phyloP scores from a whole-genome alignment of 177 flowering plant genomes.

The Vitis hybrid region DNA sequence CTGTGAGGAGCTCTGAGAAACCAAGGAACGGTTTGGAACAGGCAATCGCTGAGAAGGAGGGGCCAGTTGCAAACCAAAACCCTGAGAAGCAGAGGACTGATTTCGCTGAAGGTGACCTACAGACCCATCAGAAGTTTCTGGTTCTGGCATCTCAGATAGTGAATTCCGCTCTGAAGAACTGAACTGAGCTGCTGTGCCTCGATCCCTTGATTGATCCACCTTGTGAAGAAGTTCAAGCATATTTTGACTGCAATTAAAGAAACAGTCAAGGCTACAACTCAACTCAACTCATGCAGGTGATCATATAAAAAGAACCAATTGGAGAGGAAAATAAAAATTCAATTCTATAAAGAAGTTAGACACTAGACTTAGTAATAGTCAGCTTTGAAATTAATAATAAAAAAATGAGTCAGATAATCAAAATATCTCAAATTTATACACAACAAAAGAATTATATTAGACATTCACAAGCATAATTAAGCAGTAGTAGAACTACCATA shows the following conservation, averaged over 20 bases:
- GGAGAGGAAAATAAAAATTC: too few species aligned
- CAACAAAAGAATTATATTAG: too few species aligned
- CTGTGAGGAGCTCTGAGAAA: constrained; percentile 41
- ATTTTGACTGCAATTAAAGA: constrained; percentile 56
- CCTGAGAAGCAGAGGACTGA: constrained; percentile 60
- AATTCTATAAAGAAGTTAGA: too few species aligned
- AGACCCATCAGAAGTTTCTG: constrained; percentile 48
- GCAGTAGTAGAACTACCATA: too few species aligned
- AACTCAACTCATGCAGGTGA: neutral
- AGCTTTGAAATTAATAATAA: too few species aligned
- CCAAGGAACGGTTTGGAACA: constrained; percentile 27
- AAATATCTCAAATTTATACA: too few species aligned
- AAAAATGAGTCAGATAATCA: too few species aligned
- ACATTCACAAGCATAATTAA: neutral
- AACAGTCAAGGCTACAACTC: constrained; percentile 1
- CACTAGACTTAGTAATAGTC: too few species aligned
- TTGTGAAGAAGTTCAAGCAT: constrained; percentile 93
- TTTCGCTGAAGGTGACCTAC: constrained; percentile 41
- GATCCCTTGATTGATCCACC: constrained; percentile 72
- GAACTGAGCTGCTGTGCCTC: constrained; percentile 21
- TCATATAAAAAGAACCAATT: too few species aligned
- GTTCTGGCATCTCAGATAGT: constrained; percentile 36
- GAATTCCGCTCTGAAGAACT: constrained; percentile 39
- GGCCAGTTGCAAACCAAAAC: constrained; percentile 76
- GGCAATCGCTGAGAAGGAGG: constrained; percentile 70